Evolutionary conservation across 306 rosid species (phyloP), one percentile per base, ranked within the genome.

Genomic region (Trifolium dubium): DNA sequence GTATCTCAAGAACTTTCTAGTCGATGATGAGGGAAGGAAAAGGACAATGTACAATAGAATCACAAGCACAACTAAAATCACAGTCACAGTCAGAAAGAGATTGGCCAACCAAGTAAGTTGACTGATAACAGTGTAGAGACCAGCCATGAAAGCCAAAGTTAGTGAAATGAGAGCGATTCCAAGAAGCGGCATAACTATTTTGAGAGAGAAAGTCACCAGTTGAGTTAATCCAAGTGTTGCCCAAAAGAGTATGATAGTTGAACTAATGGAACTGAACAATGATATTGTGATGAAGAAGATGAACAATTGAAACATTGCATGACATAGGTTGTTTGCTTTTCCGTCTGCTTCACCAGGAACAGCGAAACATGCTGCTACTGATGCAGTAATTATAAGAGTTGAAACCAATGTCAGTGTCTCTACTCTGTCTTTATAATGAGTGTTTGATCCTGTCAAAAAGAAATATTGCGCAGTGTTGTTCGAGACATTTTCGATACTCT

Each of bases 341-440:
- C 83, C 85, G 0, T 80, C 56, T 2, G 34, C 81, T 11, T 68
- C 78, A 4, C 80, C 76, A 0, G 82, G 82, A 46, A 82, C 43
- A 3, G 76, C 34, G 4, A 85, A 76, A n/a, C 80, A 78, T 7
- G 84, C 80, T 5, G 84, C 73, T 15, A 82, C 73, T 5, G 86
- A 69, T 0, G 69, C 77, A 0, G 81, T 79, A 31, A 62, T 17
- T 23, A 85, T 50, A 2, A 85, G 74, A 0, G 81, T 73, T 8
- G 86, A 37, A 34, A 85, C 59, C 53, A 78, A 7, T 9, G 55
- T 14, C 0, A 84, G 69, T 4, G 75, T 77, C 13, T 78, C 73
- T n/a, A 65, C 46, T 37, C 44, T 68, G 41, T 63, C 46, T 35
- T 8, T 63, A 4, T 8, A 62, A 32, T 12, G 5, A 8, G 8